Percentiles rank a stretch among this genome's conserved stretches.
These are phyloP conservation scores for Aaosphaeria arxii DNA, from an alignment of 2,329 filamentous ascomycete genomes.

Conservation along the genomic window DNA sequence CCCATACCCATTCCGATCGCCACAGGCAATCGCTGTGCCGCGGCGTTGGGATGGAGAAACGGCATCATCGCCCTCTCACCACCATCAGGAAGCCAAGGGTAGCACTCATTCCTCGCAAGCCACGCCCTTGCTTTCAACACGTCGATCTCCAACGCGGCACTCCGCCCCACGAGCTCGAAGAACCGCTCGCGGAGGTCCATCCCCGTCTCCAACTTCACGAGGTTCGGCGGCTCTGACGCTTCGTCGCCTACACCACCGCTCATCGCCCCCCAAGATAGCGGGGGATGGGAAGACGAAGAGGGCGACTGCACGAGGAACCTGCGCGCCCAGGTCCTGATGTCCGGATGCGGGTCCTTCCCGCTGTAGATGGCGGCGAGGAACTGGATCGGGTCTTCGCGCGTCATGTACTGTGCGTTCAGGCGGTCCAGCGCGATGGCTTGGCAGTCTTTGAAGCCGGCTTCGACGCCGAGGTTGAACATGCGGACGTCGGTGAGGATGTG, in stretches of 20 bases:
- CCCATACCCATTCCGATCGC: conserved; percentile 1
- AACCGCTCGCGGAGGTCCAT: conserved; percentile 11
- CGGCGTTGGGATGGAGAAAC: neutral
- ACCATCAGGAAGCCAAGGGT: neutral
- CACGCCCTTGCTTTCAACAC: conserved; percentile 17
- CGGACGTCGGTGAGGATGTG: conserved; percentile 20
- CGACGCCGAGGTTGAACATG: conserved; percentile 30
- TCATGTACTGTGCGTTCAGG: conserved; percentile 26
- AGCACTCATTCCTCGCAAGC: conserved; percentile 1
- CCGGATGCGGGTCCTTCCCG: conserved; percentile 16
- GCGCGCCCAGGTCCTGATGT: conserved; percentile 18
- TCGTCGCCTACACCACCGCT: neutral
- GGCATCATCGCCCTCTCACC: neutral
- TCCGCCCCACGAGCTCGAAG: conserved; percentile 11
- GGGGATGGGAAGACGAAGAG: neutral
- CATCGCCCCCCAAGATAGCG: neutral
- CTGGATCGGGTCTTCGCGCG: conserved; percentile 35
- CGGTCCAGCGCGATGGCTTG: conserved; percentile 30
- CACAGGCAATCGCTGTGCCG: neutral
- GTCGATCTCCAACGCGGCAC: conserved; percentile 18
- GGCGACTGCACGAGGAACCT: conserved; percentile 16
- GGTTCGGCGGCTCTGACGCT: conserved; percentile 9
- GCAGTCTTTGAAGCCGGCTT: conserved; percentile 38
- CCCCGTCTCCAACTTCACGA: conserved; percentile 20
- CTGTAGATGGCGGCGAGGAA: conserved; percentile 36